These are phyloP conservation scores for Candida nemodendra DNA, from an alignment of 805 yeast genomes.

Conservation along the genomic window DNA sequence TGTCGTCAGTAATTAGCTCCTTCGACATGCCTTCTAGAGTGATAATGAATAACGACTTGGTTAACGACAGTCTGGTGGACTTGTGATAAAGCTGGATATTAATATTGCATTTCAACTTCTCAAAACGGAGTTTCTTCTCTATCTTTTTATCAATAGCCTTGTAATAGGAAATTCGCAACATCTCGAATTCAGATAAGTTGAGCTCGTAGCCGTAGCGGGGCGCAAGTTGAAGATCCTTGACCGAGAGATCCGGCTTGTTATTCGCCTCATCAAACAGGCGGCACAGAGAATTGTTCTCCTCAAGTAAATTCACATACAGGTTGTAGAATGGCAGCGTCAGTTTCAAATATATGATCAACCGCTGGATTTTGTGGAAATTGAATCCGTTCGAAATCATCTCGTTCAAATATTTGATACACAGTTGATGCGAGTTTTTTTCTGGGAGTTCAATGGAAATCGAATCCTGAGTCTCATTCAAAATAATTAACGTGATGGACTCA, in stretches of 20 bases:
- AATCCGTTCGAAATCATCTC: slow-evolving; percentile 19
- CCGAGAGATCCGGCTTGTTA: slow-evolving; percentile 11
- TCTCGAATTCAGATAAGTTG: slow-evolving; percentile 22
- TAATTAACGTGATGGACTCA: slow-evolving; percentile 28
- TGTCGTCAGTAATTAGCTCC: slow-evolving; percentile 13
- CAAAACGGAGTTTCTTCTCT: slow-evolving; percentile 21
- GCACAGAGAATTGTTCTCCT: slow-evolving; percentile 10
- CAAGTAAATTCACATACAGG: slow-evolving; percentile 12
- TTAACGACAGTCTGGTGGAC: slow-evolving; percentile 14
- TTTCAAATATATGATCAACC: slow-evolving; percentile 28
- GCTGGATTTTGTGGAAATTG: slow-evolving; percentile 22
- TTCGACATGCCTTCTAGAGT: slow-evolving; percentile 16
- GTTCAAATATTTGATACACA: slow-evolving; percentile 26
- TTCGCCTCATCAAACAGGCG: slow-evolving; percentile 16
- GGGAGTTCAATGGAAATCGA: slow-evolving; percentile 28
- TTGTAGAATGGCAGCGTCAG: slow-evolving; percentile 31
- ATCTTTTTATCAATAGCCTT: slow-evolving; percentile 20
- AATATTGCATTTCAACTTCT: slow-evolving; percentile 19
- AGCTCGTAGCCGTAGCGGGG: slow-evolving; percentile 23
- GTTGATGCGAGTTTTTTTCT: slow-evolving; percentile 29
- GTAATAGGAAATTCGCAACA: slow-evolving; percentile 26
- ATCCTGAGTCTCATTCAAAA: slow-evolving; percentile 22
- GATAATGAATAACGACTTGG: slow-evolving; percentile 24
- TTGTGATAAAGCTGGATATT: slow-evolving; percentile 26
- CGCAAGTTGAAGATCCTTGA: slow-evolving; percentile 14